These are phyloP conservation scores for Podila epigama DNA, from an alignment of 192 early-diverging fungal species.

Conservation along the genomic window DNA sequence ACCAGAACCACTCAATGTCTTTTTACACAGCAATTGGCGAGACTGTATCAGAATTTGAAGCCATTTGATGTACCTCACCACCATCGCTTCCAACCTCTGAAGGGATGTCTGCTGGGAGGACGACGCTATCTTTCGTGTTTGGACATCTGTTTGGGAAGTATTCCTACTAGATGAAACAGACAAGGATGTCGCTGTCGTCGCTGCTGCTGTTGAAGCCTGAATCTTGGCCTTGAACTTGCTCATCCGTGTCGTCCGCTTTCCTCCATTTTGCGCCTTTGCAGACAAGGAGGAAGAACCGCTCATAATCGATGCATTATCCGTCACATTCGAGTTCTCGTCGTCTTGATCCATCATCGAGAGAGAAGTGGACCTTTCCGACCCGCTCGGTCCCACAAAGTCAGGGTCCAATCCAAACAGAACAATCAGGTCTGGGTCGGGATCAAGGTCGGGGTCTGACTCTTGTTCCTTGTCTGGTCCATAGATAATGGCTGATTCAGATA, in stretches of 20 bases:
- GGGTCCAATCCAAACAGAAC: constrained; percentile 22
- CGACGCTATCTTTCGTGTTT: neutral
- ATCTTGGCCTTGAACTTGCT: constrained; percentile 27
- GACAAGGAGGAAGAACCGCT: neutral
- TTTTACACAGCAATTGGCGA: constrained; percentile 27
- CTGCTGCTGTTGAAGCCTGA: constrained; percentile 6
- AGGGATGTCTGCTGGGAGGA: neutral
- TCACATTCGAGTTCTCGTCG: neutral
- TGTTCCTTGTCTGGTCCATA: constrained; percentile 34
- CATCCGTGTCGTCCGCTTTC: constrained; percentile 2
- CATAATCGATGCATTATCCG: neutral
- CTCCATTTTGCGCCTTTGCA: no score
- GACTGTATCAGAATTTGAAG: constrained; percentile 43
- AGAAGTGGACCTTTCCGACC: neutral
- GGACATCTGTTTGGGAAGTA: neutral
- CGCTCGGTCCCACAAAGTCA: constrained; percentile 6
- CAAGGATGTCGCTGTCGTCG: neutral
- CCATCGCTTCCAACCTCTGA: constrained; percentile 32
- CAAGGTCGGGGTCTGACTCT: constrained; percentile 27
- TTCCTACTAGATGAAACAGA: no score
- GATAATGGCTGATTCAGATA: constrained; percentile 30
- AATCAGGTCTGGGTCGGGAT: constrained; percentile 16
- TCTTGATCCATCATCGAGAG: neutral
- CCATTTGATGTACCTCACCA: constrained; percentile 47
- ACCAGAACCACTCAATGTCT: no score